phyloP scores from a whole-genome alignment of 2,329 filamentous ascomycete genomes.

The Colletotrichum caudatum region DNA sequence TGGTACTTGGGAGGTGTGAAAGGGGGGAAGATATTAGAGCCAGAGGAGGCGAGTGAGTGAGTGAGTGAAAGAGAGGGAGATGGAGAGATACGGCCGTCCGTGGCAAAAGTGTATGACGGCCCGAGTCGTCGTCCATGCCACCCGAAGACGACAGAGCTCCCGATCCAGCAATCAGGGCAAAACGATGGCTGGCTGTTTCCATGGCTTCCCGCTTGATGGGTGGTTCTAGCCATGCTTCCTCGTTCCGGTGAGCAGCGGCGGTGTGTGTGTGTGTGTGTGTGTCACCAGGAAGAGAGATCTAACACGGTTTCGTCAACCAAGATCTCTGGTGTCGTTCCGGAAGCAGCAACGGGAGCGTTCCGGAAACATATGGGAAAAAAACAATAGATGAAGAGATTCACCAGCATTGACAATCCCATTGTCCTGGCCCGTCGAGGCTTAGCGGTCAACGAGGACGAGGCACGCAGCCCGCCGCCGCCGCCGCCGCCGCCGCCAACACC shows the following conservation, averaged over 20 bases:
- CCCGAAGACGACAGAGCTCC: neutral
- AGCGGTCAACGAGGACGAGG: neutral
- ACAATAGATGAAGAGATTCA: neutral
- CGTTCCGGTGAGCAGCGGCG: constrained; percentile 22
- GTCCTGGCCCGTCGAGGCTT: neutral
- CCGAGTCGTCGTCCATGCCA: constrained; percentile 19
- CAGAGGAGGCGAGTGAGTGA: neutral
- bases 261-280: too few species aligned
- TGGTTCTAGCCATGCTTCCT: constrained; percentile 23
- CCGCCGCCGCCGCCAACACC: neutral
- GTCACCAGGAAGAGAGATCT: neutral
- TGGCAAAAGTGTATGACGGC: constrained; percentile 27
- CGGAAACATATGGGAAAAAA: too few species aligned
- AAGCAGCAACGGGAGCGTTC: neutral
- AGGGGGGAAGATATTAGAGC: constrained; percentile 2
- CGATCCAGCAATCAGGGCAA: constrained; percentile 11
- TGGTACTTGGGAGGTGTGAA: constrained; percentile 14
- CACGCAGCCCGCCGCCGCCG: neutral
- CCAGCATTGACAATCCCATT: constrained; percentile 31
- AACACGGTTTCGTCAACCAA: constrained; percentile 35
- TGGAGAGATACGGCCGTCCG: neutral
- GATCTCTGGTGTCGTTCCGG: constrained; percentile 16
- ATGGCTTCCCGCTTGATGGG: constrained; percentile 12
- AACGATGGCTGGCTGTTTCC: constrained; percentile 10
- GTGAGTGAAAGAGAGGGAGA: neutral